Evolutionary conservation across 1,284 basidiomycete species (phyloP).

Genomic region (Rhodotorula sp.): DNA sequence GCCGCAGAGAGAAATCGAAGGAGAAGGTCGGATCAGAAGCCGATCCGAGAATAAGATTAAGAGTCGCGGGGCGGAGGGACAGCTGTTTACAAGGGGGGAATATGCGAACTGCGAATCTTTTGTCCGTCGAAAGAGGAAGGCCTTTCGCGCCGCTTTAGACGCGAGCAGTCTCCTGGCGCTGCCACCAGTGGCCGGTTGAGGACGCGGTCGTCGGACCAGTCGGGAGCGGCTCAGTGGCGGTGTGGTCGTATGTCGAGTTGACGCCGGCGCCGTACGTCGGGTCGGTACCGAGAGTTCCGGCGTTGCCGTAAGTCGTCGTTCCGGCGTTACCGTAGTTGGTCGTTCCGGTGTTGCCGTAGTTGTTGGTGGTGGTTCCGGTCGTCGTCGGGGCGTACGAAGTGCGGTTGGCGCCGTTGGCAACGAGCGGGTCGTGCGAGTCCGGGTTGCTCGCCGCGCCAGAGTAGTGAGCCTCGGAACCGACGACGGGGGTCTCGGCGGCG

Average conservation of each 20-base stretch:
- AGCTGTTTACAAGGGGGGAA: neutral
- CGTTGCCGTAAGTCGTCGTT: neutral
- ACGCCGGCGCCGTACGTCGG: neutral
- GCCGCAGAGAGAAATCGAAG: neutral
- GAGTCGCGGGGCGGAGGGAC: neutral
- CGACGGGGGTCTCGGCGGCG: neutral
- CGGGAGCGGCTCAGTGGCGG: neutral
- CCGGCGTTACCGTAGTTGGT: neutral
- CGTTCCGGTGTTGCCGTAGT: neutral
- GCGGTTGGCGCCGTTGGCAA: conserved; percentile 9
- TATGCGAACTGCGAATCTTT: neutral
- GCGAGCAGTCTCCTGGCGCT: conserved; percentile 7
- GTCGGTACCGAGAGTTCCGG: neutral
- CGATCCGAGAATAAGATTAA: neutral
- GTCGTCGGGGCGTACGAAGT: neutral
- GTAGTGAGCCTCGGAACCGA: neutral
- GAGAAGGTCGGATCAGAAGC: neutral
- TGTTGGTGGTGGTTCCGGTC: neutral
- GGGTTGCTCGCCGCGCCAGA: conserved; percentile 8
- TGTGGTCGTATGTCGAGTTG: conserved; percentile 8
- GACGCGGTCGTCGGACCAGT: neutral
- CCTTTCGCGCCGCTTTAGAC: neutral
- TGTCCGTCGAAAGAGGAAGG: neutral
- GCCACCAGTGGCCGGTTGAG: conserved; percentile 31
- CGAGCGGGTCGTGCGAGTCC: conserved; percentile 21